phyloP scores from a whole-genome alignment of 208 protist genomes.

The Acanthamoeba polyphaga region DNA sequence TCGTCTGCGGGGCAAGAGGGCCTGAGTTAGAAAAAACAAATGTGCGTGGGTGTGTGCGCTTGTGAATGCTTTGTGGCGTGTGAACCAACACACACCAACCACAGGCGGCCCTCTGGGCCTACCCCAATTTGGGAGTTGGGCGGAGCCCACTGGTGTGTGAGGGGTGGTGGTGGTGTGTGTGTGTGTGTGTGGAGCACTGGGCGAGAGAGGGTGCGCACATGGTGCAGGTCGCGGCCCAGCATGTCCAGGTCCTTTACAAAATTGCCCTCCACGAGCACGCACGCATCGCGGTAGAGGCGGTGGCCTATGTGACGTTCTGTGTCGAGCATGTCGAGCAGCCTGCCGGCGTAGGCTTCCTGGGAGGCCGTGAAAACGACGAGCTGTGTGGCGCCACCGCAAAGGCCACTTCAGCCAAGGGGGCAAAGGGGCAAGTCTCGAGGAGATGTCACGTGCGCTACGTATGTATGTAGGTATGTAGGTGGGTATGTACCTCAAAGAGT shows the following conservation, averaged over 20 bases:
- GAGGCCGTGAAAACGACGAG: slow-evolving; percentile 90
- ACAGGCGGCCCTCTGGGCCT: too few species aligned
- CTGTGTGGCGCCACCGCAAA: not conserved
- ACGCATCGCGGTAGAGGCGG: slow-evolving; percentile 29
- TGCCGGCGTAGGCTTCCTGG: slow-evolving; percentile 87
- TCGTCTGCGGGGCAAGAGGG: slow-evolving; percentile 2
- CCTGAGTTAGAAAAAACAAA: not conserved
- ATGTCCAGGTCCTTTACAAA: slow-evolving; percentile 89
- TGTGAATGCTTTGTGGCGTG: too few species aligned
- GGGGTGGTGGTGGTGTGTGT: too few species aligned
- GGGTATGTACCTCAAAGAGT: slow-evolving; percentile 84
- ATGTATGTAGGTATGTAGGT: not conserved
- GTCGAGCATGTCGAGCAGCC: slow-evolving; percentile 89
- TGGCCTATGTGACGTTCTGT: slow-evolving; percentile 75
- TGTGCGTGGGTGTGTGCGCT: too few species aligned
- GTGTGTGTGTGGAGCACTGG: not conserved
- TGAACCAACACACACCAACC: too few species aligned
- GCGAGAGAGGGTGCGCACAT: not conserved
- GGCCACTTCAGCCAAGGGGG: not conserved
- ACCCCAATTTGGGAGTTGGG: too few species aligned
- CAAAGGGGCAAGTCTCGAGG: not conserved
- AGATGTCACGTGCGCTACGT: too few species aligned
- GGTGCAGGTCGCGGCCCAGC: slow-evolving; percentile 84
- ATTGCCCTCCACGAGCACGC: slow-evolving; percentile 84
- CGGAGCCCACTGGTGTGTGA: too few species aligned